Evolutionary conservation across 441 rosid species (phyloP).

Genomic region (Pelargonium cotyledonis): DNA sequence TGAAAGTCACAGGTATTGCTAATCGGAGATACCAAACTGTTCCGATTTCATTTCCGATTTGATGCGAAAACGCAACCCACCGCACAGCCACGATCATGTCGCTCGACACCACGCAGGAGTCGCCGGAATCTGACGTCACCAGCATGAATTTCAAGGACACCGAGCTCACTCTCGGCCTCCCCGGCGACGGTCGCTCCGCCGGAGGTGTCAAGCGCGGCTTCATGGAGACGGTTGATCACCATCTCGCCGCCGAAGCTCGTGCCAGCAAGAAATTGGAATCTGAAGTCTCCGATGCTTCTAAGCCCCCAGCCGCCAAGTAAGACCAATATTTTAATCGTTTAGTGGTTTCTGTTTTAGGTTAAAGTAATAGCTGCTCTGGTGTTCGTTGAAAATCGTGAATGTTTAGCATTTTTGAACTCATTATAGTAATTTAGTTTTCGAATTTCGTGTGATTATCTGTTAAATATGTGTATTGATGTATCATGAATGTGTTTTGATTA

Average conservation of each 20-base stretch:
- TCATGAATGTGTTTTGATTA: too few relatives aligned
- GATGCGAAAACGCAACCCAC: too few relatives aligned
- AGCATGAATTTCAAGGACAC: not conserved
- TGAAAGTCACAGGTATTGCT: too few relatives aligned
- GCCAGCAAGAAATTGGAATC: conserved; percentile 1
- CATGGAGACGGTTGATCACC: conserved; percentile 12
- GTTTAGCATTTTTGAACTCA: not conserved
- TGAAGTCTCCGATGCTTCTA: conserved; percentile 10
- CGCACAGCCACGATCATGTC: not conserved
- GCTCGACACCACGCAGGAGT: not conserved
- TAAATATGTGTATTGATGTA: too few relatives aligned
- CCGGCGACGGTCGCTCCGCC: conserved; percentile 12
- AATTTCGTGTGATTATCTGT: not conserved
- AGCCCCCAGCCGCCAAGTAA: conserved; percentile 24
- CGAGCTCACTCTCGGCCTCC: conserved; percentile 17
- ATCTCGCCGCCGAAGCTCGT: not conserved
- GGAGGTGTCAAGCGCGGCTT: conserved; percentile 8
- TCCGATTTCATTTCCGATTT: too few relatives aligned
- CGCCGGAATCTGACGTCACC: not conserved
- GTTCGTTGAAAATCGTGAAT: not conserved
- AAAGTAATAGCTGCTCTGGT: not conserved
- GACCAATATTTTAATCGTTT: not conserved
- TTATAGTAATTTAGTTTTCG: not conserved
- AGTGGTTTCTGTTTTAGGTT: not conserved
- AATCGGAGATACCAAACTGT: too few relatives aligned